Evolutionary conservation across 148 eudicot species (phyloP).

Genomic region (Rhododendron henanense): DNA sequence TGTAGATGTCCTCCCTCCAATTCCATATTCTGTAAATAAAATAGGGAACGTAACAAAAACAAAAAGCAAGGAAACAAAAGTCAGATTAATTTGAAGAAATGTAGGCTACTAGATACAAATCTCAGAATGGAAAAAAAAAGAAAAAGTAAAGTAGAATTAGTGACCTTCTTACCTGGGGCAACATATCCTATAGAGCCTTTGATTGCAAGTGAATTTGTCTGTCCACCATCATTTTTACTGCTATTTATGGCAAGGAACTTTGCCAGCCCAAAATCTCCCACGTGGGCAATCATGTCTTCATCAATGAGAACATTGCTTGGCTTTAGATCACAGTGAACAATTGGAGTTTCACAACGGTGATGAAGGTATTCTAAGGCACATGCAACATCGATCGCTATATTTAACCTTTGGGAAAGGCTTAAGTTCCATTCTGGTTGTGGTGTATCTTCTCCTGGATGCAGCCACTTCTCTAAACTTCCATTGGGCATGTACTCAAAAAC

Average conservation of each 20-base stretch:
- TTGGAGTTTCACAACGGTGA: neutral
- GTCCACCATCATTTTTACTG: too few relatives aligned
- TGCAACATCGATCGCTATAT: neutral
- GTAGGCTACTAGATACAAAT: neutral
- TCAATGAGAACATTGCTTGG: too few relatives aligned
- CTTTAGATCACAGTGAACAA: too few relatives aligned
- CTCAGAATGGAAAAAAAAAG: neutral
- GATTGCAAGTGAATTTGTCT: too few relatives aligned
- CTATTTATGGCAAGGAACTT: too few relatives aligned
- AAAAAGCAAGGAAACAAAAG: neutral
- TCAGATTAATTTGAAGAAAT: neutral
- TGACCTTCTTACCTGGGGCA: too few relatives aligned
- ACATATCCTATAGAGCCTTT: too few relatives aligned
- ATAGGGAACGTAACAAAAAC: too few relatives aligned
- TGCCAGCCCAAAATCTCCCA: neutral
- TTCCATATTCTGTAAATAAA: neutral
- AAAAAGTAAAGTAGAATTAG: neutral
- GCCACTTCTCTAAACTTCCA: conserved; percentile 8
- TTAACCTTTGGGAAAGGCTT: neutral
- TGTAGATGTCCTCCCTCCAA: neutral
- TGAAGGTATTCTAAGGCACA: conserved; percentile 1
- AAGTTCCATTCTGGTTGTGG: neutral
- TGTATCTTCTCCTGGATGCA: neutral
- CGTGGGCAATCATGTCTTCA: conserved; percentile 10
- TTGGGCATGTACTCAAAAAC: conserved; percentile 2